phyloP scores from a whole-genome alignment of 345 rosid species.

The Reutealis trisperma region DNA sequence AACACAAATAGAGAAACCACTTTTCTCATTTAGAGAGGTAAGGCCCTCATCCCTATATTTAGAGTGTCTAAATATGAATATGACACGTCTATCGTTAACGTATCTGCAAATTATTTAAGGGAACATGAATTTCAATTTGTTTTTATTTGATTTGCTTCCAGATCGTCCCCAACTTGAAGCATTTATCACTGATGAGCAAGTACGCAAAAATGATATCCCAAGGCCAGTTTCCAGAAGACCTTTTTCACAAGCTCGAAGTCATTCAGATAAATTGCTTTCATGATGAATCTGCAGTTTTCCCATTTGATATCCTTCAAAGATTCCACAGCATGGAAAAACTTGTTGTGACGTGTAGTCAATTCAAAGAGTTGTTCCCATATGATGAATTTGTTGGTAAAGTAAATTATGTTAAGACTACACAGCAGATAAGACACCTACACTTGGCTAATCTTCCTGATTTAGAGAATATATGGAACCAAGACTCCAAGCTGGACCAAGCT shows the following conservation, averaged over 20 bases:
- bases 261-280: conserved; percentile 7
- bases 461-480: conserved; percentile 6
- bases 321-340: conserved; percentile 20
- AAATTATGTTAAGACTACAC: neutral
- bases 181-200: neutral
- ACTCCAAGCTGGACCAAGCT: neutral
- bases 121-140: too few relatives aligned
- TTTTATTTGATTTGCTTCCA: conserved; percentile 9
- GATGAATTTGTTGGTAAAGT: neutral
- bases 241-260: conserved; percentile 17
- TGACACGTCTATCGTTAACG: too few relatives aligned
- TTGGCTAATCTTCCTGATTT: neutral
- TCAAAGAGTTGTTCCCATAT: too few relatives aligned
- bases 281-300: conserved; percentile 5
- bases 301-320: neutral
- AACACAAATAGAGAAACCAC: too few relatives aligned
- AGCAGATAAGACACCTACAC: neutral
- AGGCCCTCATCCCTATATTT: too few relatives aligned
- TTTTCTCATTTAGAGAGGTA: too few relatives aligned
- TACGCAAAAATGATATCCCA: neutral
- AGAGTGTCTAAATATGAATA: neutral
- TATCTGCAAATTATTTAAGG: too few relatives aligned
- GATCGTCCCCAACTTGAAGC: conserved; percentile 17
- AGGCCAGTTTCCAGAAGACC: neutral
- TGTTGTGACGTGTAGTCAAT: neutral